phyloP scores from a whole-genome alignment of 768 basidiomycete genomes.

The Lanmaoa rubissima region DNA sequence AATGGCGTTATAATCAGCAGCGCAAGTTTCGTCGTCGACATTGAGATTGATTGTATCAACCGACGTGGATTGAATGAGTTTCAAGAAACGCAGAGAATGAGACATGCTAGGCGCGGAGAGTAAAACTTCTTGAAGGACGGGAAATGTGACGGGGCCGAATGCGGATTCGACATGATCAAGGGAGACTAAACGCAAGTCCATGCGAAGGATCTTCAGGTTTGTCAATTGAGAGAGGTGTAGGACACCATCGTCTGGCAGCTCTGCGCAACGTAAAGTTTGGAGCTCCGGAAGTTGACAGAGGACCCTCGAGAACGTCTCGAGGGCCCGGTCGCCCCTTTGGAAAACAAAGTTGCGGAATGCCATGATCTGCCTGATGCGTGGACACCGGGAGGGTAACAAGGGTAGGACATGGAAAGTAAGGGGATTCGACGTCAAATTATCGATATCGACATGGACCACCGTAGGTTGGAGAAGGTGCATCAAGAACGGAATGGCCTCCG shows the following conservation, averaged over 20 bases:
- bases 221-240: constrained; percentile 21
- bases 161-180: constrained; percentile 21
- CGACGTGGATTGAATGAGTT: constrained; percentile 27
- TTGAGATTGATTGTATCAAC: constrained; percentile 34
- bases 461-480: constrained; percentile 25
- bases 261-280: constrained; percentile 26
- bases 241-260: constrained; percentile 25
- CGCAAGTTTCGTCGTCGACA: constrained; percentile 30
- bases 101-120: constrained; percentile 26
- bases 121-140: constrained; percentile 22
- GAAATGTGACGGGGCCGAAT: constrained; percentile 13
- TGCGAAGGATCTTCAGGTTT: constrained; percentile 24
- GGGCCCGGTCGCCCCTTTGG: constrained; percentile 24
- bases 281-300: constrained; percentile 24
- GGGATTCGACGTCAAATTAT: constrained; percentile 28
- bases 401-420: constrained; percentile 20
- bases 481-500: constrained; percentile 25
- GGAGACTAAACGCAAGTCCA: constrained; percentile 26
- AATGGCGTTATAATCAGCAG: constrained; percentile 23
- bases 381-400: constrained; percentile 20
- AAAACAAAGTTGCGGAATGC: constrained; percentile 30
- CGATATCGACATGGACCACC: constrained; percentile 28
- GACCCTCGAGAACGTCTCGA: constrained; percentile 23
- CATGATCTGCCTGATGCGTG: constrained; percentile 28
- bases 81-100: constrained; percentile 22